Evolutionary conservation across 2,329 filamentous ascomycete genomes (phyloP), one percentile per base, ranked within the genome.

Genomic region (Venturiaceae sp.): DNA sequence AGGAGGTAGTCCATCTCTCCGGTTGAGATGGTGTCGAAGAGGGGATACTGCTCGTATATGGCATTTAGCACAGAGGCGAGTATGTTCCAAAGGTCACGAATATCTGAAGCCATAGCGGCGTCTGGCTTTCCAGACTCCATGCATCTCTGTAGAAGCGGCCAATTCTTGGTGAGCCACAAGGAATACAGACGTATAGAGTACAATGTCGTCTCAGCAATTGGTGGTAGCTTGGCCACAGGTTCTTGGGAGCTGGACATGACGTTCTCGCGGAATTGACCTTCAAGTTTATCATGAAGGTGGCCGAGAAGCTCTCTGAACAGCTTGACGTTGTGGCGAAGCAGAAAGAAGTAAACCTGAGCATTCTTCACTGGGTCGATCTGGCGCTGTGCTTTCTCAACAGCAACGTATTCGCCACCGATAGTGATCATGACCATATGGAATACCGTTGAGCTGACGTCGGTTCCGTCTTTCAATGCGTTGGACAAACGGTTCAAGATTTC

Each of bases 341-440:
- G 84, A 65, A 86, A 91, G 60, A 80, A 75, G 63, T 76, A 79
- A 64, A 63, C 62, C 53, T 62, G 66, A 61, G 52, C 28, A 64
- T 14, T 23, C 46, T 60, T 23, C 21, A 60, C 37, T 60, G 41
- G 50, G 50, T 57, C 28, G 19, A 60, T 62, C 14, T 32, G 16
- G 13, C 23, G 28, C 11, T 33, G 55, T 33, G 65, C 70, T 67
- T 76, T 84, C 64, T 81, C 82, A 26, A 81, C 74, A 32, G 78
- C 46, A 90, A 89, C 80, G 63, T 86, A 82, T 69, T 94, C 90
- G 6, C 92, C 90, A 5, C 90, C 85, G 62, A 97, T 87, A 66
- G 95, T 97, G 64, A 92, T 84, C 47, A 96, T 76, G 5, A 89
- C 82, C 71, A 96, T 87, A 68, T 91, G 94, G 62, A 88, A 81